A percentile compares a stretch with the other conserved stretches of the same genome.
Evolutionary conservation across 306 rosid species (phyloP).

Genomic region (Prinsepia uniflora): DNA sequence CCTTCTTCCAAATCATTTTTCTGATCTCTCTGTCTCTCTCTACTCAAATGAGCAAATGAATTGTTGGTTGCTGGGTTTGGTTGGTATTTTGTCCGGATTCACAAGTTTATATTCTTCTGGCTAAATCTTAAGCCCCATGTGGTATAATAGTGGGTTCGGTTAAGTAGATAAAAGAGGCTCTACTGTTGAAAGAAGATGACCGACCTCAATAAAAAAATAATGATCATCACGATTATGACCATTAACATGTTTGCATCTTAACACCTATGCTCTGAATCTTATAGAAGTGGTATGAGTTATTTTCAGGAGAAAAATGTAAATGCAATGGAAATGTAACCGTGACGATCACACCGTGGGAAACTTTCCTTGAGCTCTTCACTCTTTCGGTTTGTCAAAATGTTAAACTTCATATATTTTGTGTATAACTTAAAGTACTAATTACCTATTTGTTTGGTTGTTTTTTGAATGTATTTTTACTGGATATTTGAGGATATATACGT

Average conservation of each 20-base stretch:
- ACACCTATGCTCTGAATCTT: no score
- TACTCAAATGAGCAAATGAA: neutral
- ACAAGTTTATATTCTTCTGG: neutral
- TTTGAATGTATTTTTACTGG: no score
- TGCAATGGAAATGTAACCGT: no score
- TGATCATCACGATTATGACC: neutral
- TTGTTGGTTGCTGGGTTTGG: slow-evolving; percentile 11
- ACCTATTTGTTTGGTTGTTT: no score
- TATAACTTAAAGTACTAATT: no score
- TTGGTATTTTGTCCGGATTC: neutral
- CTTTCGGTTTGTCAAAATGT: no score
- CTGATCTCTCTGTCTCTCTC: slow-evolving; percentile 9
- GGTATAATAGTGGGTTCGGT: slow-evolving; percentile 11
- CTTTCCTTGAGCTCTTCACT: no score
- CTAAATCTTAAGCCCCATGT: neutral
- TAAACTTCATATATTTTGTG: no score
- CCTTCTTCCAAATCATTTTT: slow-evolving; percentile 15
- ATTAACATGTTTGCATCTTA: neutral
- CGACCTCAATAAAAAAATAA: neutral
- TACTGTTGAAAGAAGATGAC: neutral
- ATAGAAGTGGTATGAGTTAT: no score
- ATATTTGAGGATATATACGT: no score
- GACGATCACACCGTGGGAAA: no score
- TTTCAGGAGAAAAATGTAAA: no score
- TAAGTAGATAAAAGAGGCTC: neutral